Evolutionary conservation across 352 stramenopile species (phyloP).

Genomic region (Phytophthora fragariaefolia): DNA sequence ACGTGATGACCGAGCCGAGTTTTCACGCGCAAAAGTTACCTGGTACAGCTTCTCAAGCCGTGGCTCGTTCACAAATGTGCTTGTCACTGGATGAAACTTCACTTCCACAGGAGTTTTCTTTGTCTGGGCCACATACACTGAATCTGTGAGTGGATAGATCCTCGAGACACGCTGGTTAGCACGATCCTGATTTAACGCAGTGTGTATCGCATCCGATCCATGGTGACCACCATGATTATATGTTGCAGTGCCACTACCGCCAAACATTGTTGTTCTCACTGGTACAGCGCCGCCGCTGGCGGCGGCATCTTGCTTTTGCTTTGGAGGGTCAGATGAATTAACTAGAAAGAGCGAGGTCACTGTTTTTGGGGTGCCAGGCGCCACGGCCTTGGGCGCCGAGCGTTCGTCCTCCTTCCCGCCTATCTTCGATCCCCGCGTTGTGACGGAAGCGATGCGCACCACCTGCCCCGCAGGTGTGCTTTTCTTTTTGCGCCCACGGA

Average conservation of each 20-base stretch:
- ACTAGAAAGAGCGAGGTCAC: conserved; percentile 39
- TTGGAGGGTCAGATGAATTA: conserved; percentile 20
- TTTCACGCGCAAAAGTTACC: conserved; percentile 83
- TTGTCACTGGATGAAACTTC: conserved; percentile 80
- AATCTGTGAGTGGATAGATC: conserved; percentile 80
- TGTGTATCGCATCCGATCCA: conserved; percentile 33
- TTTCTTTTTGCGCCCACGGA: conserved; percentile 44
- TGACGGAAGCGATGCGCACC: conserved; percentile 34
- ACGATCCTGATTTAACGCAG: conserved; percentile 62
- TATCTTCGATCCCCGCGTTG: conserved; percentile 37
- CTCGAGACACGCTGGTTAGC: conserved; percentile 72
- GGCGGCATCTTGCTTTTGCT: conserved; percentile 22
- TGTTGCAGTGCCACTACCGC: conserved; percentile 5
- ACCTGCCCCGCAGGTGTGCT: conserved; percentile 25
- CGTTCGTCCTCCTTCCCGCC: conserved; percentile 46
- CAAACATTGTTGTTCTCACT: conserved; percentile 22
- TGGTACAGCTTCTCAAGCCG: conserved; percentile 82
- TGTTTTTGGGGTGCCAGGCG: conserved; percentile 32
- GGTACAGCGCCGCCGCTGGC: not conserved
- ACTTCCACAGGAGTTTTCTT: conserved; percentile 85
- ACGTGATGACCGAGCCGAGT: conserved; percentile 67
- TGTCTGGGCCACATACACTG: conserved; percentile 64
- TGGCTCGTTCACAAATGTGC: conserved; percentile 72
- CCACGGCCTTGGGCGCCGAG: conserved; percentile 38
- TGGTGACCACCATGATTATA: conserved; percentile 28